phyloP scores from a whole-genome alignment of 1,284 basidiomycete genomes.

The Amylostereum areolatum region DNA sequence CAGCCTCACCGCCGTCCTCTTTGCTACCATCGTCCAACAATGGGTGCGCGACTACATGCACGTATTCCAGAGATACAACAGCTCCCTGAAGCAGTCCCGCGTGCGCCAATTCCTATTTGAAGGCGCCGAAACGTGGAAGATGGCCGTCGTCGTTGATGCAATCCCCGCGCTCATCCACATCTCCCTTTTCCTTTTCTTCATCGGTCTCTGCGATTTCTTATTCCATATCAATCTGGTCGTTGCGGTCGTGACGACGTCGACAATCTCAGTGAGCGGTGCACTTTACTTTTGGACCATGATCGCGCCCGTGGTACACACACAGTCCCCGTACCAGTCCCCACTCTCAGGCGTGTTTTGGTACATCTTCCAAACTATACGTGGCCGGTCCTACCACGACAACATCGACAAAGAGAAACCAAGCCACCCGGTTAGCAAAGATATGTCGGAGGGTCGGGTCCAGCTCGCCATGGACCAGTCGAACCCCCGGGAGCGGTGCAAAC shows the following conservation, averaged over 20 bases:
- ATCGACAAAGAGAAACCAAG: neutral
- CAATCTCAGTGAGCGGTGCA: neutral
- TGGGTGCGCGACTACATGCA: too few relatives aligned
- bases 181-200: slow-evolving; percentile 11
- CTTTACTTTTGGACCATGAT: slow-evolving; percentile 5
- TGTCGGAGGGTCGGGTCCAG: slow-evolving; percentile 11
- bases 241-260: neutral
- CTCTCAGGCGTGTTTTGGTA: slow-evolving; percentile 10
- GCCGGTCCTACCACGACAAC: neutral
- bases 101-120: slow-evolving; percentile 7
- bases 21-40: slow-evolving; percentile 6
- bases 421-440: slow-evolving; percentile 5
- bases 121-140: slow-evolving; percentile 4
- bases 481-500: slow-evolving; percentile 3
- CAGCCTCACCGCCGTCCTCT: slow-evolving; percentile 7
- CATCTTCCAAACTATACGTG: slow-evolving; percentile 1
- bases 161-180: slow-evolving; percentile 9
- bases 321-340: slow-evolving; percentile 11
- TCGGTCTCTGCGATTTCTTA: slow-evolving; percentile 6
- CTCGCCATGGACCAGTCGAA: slow-evolving; percentile 8
- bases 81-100: slow-evolving; percentile 7
- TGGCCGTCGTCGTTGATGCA: slow-evolving; percentile 8
- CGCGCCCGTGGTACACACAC: slow-evolving; percentile 4
- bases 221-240: slow-evolving; percentile 2
- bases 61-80: slow-evolving; percentile 9